A percentile compares a stretch with the other conserved stretches of the same genome.
Conservation (phyloP, 139 green algal species). For the Pleodorina starrii region DNA sequence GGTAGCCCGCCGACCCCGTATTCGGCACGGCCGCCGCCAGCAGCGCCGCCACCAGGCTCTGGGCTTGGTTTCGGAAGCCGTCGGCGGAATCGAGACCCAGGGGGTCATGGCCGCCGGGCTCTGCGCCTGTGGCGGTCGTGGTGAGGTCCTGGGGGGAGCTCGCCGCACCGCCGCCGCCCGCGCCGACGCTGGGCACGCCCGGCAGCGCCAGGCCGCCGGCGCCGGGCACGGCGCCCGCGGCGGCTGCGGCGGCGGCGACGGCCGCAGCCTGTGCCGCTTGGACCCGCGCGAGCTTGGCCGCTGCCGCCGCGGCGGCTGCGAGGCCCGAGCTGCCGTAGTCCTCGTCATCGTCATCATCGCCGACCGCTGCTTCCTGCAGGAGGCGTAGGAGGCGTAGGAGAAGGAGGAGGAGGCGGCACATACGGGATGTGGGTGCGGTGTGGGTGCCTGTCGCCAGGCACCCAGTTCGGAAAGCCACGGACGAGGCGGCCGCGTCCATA, state of each 20-base stretch:
- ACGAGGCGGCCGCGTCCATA: too few species aligned
- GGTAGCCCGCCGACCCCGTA: neutral
- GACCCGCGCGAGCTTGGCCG: conserved; percentile 9
- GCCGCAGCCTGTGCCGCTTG: conserved; percentile 15
- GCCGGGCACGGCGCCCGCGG: neutral
- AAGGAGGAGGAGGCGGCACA: too few species aligned
- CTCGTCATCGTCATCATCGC: conserved; percentile 20
- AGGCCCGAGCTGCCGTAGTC: neutral
- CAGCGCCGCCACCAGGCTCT: conserved; percentile 32
- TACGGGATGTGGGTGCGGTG: too few species aligned
- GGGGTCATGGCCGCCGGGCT: neutral
- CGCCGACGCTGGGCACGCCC: neutral
- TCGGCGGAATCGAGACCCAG: neutral
- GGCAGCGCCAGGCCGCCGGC: neutral
- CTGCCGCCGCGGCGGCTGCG: neutral
- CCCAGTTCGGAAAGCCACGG: too few species aligned
- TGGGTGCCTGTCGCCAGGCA: too few species aligned
- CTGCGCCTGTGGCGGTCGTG: neutral
- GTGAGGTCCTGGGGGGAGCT: neutral
- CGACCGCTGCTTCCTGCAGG: conserved; percentile 20
- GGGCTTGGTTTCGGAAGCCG: neutral
- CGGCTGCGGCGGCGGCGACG: conserved; percentile 6
- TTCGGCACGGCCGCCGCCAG: conserved; percentile 30
- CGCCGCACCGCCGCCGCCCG: neutral
- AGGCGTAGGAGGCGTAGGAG: too few species aligned